Conservation (phyloP, 345 rosid genomes). For the Dipteronia dyeriana region DNA sequence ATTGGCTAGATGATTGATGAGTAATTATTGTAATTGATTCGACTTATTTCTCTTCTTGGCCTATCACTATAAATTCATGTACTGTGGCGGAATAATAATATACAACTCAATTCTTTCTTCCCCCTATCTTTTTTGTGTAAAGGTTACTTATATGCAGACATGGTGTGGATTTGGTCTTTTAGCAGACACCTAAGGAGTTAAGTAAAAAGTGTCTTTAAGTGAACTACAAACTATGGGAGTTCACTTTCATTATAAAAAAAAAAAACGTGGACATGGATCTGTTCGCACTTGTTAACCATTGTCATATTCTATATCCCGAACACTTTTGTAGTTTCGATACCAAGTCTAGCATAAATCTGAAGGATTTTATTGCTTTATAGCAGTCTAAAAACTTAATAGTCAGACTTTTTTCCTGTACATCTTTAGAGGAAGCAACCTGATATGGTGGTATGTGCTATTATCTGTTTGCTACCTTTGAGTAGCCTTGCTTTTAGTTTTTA, state of each 20-base stretch:
- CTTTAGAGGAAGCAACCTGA: neutral
- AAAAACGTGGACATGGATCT: neutral
- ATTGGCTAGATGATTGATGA: too few species aligned
- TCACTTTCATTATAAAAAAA: too few species aligned
- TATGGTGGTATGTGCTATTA: neutral
- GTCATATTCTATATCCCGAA: neutral
- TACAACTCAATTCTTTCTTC: too few species aligned
- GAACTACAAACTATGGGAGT: neutral
- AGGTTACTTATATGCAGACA: neutral
- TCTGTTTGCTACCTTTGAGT: conserved; percentile 3
- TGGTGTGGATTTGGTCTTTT: neutral
- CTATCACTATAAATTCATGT: too few species aligned
- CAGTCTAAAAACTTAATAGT: neutral
- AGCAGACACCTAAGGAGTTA: neutral
- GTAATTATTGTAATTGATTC: too few species aligned
- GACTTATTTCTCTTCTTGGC: too few species aligned
- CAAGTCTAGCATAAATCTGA: neutral
- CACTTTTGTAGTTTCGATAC: neutral
- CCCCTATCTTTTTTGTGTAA: too few species aligned
- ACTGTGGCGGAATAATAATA: too few species aligned
- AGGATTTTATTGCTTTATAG: neutral
- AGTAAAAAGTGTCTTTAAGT: neutral
- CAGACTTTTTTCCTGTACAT: neutral
- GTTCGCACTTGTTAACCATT: neutral
- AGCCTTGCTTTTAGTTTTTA: neutral